Conservation (phyloP, 23 red algal genomes). For the Gracilaria vermiculophylla region DNA sequence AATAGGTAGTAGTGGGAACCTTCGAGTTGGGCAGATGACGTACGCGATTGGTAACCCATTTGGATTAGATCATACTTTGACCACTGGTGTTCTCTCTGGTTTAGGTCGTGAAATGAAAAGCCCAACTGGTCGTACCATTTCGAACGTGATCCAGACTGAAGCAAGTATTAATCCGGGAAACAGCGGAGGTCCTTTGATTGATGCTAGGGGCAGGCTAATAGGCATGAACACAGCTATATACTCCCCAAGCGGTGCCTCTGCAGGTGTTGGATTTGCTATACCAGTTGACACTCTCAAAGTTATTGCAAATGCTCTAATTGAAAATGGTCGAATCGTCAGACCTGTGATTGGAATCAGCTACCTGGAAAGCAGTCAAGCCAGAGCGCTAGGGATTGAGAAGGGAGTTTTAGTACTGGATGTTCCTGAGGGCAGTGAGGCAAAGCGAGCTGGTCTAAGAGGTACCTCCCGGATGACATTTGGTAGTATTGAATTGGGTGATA, state of each 20-base stretch:
- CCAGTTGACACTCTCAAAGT: conserved; percentile 92
- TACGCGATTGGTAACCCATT: conserved; percentile 99
- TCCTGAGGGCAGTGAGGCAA: conserved; percentile 65
- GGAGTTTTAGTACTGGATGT: conserved; percentile 95
- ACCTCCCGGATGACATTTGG: conserved; percentile 80
- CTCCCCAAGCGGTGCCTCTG: conserved; percentile 78
- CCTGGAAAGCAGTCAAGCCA: conserved; percentile 89
- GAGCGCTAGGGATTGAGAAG: conserved; percentile 80
- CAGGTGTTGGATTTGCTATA: conserved; percentile 98
- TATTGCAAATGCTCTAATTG: conserved; percentile 88
- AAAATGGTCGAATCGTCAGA: conserved; percentile 87
- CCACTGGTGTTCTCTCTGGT: conserved; percentile 89
- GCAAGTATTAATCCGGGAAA: conserved; percentile 97
- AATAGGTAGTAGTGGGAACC: conserved; percentile 53
- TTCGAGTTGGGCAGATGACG: conserved; percentile 88
- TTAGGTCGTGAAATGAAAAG: conserved; percentile 94
- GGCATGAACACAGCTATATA: conserved; percentile 99
- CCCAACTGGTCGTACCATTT: conserved; percentile 91
- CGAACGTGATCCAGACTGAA: conserved; percentile 97
- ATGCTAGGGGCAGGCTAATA: conserved; percentile 84
- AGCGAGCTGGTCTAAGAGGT: conserved; percentile 85
- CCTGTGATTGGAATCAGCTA: conserved; percentile 98
- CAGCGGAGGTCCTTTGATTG: conserved; percentile 90
- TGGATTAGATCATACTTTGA: conserved; percentile 95
- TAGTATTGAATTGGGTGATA: conserved; percentile 78